These are phyloP conservation scores for Xylariaceae sp. DNA, from an alignment of 2,329 filamentous ascomycete species.

Conservation along the genomic window DNA sequence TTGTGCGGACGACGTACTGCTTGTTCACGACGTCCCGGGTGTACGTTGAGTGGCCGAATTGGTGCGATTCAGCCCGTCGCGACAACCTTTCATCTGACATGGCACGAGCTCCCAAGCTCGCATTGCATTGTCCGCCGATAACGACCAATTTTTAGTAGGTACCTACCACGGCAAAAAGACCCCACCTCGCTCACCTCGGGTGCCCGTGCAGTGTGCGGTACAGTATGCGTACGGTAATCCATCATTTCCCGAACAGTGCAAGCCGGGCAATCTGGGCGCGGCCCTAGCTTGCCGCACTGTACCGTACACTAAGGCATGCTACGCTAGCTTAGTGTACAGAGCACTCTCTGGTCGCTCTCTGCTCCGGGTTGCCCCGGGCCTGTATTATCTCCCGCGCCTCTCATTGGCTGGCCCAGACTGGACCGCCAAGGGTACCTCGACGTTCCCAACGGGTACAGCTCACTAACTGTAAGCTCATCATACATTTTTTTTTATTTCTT, in stretches of 20 bases:
- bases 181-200: not conserved
- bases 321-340: conserved; percentile 6
- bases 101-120: no score
- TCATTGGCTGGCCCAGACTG: conserved; percentile 36
- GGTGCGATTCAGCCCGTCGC: not conserved
- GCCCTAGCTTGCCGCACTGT: not conserved
- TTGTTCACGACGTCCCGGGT: conserved; percentile 6
- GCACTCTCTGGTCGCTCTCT: not conserved
- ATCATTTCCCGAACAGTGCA: not conserved
- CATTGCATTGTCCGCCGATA: not conserved
- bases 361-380: conserved; percentile 27
- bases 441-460: not conserved
- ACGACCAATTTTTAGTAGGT: not conserved
- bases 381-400: conserved; percentile 27
- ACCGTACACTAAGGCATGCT: not conserved
- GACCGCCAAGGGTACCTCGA: conserved; percentile 2
- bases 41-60: not conserved
- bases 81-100: not conserved
- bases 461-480: not conserved
- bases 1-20: conserved; percentile 3
- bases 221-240: not conserved
- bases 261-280: not conserved
- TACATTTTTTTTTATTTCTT: conserved; percentile 20
- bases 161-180: not conserved
- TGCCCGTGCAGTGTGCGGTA: not conserved